Evolutionary conservation across 1,284 basidiomycete genomes (phyloP), one percentile per base, ranked within the genome.

Genomic region (Malassezia japonica): DNA sequence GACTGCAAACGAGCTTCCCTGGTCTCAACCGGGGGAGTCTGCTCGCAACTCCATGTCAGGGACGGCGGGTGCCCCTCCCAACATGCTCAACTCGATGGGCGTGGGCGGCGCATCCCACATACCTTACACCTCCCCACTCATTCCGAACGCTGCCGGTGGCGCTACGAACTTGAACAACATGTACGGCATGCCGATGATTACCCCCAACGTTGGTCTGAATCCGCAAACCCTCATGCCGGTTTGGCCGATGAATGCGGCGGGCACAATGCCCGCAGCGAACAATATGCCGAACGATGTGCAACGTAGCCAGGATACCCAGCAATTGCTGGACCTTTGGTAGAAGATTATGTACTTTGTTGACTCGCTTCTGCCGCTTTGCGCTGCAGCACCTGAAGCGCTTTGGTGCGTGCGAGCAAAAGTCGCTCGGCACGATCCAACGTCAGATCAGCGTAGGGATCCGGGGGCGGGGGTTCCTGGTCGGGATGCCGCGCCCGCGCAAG

Each of bases 301-400:
- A 12, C 31, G 36, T 7, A 29, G 37, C 23, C 32, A 27, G 13
- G 49, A 51, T 16, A 40, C 49, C 12, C 49, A 51, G 10, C 43
- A 51, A 21, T 24, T 46, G 9, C 25, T 51, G n/a, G 34, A 51
- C 16, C 29, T 51, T 10, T 51, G 49, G 49, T 51, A 46, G 31
- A 23, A 25, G 9, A 4, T 15, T 18, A 23, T 31, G 21, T 48
- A 44, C 4, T 25, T 21, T 44, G 15, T 15, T 6, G 24, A 16
- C 2, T 8, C 33, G 13, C 18, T 36, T 44, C 3, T 13, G 13
- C 10, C 24, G 33, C 21, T 15, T 7, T 10, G 16, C 32, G 31
- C 18, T 33, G 40, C 13, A 46, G 27, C 16, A 32, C 10, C 13
- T 32, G 13, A 1, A 55, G 18, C 16, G 53, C 47, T 32, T 50